Base-by-base conservation (phyloP, 805 yeast species). In the Cephaloascus fragrans region DNA sequence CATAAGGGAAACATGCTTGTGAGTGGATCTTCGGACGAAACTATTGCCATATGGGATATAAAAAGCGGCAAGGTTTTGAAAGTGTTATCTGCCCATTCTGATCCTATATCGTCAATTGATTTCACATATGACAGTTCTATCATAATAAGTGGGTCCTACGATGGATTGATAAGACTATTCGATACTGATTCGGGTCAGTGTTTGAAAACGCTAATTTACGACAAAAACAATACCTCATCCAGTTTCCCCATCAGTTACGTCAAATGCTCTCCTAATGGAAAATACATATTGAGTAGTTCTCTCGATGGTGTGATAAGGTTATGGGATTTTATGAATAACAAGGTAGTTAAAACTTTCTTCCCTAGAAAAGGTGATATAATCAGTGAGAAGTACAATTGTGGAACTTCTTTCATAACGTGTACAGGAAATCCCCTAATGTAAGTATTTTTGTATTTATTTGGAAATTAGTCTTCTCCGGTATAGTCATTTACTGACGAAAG, bases 111-210 rank as follows among this genome's bases (percentile, higher is more conserved):
- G 18, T 71, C 85, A 0, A 64, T 89, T 1, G 80, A 86, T 49
- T 61, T 90, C 36, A 75, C 84, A 2, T 77, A 74, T 40, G 96
- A 84, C 47, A 88, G 89, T 42, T 72, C 95, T 0, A 75, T 93
- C 29, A 75, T 93, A 6, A 83, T 80, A 3, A 82, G 95, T 44
- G 93, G 94, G 0, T 82, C 95, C 15, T 83, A 81, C 55, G 98
- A 90, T 59, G 98, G 98, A 3, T 68, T 87, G 47, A 82, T 90
- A 19, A 67, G 98, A 37, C 63, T 90, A 15, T 90, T 94, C 66
- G 97, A 89, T 55, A 73, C 88, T 16, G 81, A 75, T 36, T 73
- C 94, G 0, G 97, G 97, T 3, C 95, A 88, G 48, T 90, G 97
- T 63, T 64, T 90, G 47, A 85, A 89, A 52, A 93, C 97, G 0